Evolutionary conservation across 1,284 basidiomycete genomes (phyloP).

Genomic region (Xerocomus amazonicus): DNA sequence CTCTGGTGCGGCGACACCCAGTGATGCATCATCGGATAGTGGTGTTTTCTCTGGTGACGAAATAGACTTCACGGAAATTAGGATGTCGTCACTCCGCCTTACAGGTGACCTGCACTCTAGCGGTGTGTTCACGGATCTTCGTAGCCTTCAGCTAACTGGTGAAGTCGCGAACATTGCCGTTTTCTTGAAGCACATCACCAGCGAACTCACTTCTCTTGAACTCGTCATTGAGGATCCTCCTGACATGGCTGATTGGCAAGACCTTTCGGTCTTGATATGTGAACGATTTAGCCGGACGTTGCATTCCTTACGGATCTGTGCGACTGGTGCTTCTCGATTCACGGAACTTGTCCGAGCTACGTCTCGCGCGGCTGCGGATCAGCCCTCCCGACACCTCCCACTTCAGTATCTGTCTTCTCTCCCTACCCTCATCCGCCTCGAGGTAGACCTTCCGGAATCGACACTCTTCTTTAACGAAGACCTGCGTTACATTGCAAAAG

Average conservation of each 20-base stretch:
- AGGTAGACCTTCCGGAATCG: conserved; percentile 73
- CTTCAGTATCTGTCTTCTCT: conserved; percentile 56
- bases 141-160: conserved; percentile 62
- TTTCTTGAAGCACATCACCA: conserved; percentile 65
- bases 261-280: conserved; percentile 57
- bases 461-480: conserved; percentile 59
- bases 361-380: conserved; percentile 52
- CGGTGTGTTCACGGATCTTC: conserved; percentile 55
- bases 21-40: conserved; percentile 64
- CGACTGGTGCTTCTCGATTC: conserved; percentile 61
- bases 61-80: conserved; percentile 65
- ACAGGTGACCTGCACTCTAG: conserved; percentile 50
- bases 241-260: conserved; percentile 66
- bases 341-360: conserved; percentile 65
- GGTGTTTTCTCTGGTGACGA: conserved; percentile 73
- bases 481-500: conserved; percentile 50
- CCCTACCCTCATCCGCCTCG: conserved; percentile 52
- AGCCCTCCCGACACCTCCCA: conserved; percentile 51
- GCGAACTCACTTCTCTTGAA: conserved; percentile 58
- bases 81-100: conserved; percentile 59
- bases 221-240: conserved; percentile 74
- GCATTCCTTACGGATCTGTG: conserved; percentile 55
- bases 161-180: conserved; percentile 62
- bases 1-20: conserved; percentile 66
- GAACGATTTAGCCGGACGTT: conserved; percentile 59